A percentile compares a stretch with the other conserved stretches of the same genome.
phyloP scores from a whole-genome alignment of 2,329 filamentous ascomycete genomes.

The Penicillium griseofulvum region DNA sequence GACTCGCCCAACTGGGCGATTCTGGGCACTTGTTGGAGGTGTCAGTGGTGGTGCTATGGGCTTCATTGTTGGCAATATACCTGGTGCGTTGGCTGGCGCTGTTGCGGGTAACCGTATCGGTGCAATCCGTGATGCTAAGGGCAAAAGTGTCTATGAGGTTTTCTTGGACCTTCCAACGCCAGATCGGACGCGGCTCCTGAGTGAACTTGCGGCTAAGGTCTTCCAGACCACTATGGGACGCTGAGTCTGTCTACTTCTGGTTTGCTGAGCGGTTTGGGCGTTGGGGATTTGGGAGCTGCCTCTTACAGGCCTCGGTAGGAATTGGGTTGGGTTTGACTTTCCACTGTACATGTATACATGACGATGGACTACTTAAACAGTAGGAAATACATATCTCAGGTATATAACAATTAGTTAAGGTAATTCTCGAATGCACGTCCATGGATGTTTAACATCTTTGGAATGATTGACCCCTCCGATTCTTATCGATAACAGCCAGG shows the following conservation, averaged over 20 bases:
- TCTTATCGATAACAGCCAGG: constrained; percentile 32
- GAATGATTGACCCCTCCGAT: background rate
- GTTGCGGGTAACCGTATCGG: constrained; percentile 93
- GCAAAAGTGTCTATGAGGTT: constrained; percentile 92
- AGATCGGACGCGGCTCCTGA: constrained; percentile 76
- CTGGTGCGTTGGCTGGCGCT: constrained; percentile 82
- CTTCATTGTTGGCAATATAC: constrained; percentile 91
- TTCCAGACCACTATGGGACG: constrained; percentile 53
- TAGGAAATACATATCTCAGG: background rate
- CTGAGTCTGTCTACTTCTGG: constrained; percentile 7
- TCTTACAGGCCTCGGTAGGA: background rate
- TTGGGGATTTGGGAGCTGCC: constrained; percentile 1
- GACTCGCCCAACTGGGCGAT: constrained; percentile 61
- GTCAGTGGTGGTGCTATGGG: constrained; percentile 85
- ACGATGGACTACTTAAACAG: background rate
- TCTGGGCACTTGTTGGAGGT: constrained; percentile 85
- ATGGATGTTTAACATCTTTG: background rate
- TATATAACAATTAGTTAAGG: background rate
- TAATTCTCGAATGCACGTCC: background rate
- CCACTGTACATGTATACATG: background rate
- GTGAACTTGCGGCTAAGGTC: constrained; percentile 80
- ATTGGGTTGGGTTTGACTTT: background rate
- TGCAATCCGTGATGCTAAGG: constrained; percentile 80
- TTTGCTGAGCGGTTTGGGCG: constrained; percentile 3
- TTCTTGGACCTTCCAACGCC: constrained; percentile 81